A percentile compares a stretch with the other conserved stretches of the same genome.
phyloP scores from a whole-genome alignment of 106 monocot species.

The Phalaenopsis aphrodite region DNA sequence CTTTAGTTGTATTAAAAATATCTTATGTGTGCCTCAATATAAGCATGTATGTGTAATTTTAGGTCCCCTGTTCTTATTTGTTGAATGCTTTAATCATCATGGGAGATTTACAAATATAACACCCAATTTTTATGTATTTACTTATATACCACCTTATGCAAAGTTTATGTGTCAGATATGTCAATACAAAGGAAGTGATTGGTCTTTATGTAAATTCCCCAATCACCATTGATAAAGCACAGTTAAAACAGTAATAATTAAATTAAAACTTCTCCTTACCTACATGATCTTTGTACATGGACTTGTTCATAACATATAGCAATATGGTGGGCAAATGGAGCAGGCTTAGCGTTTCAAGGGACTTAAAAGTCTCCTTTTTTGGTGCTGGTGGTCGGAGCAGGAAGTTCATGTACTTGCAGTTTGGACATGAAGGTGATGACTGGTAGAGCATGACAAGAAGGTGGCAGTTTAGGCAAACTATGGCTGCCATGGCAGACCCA shows the following conservation, averaged over 20 bases:
- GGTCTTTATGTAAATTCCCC: too few relatives aligned
- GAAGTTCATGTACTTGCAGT: constrained; percentile 84
- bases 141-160: too few relatives aligned
- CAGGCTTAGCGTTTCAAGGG: constrained; percentile 77
- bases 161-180: too few relatives aligned
- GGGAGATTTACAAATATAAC: too few relatives aligned
- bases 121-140: too few relatives aligned
- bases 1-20: too few relatives aligned
- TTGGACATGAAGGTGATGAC: constrained; percentile 85
- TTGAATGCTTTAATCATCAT: too few relatives aligned
- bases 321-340: constrained; percentile 35
- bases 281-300: neutral
- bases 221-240: neutral
- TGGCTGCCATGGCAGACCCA: constrained; percentile 45
- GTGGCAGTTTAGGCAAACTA: constrained; percentile 77
- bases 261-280: neutral
- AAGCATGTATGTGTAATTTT: too few relatives aligned
- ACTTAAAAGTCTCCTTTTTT: constrained; percentile 19
- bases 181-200: too few relatives aligned
- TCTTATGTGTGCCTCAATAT: too few relatives aligned
- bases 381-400: constrained; percentile 17
- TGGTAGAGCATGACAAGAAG: constrained; percentile 84
- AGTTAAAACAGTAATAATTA: neutral
- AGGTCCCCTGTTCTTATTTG: too few relatives aligned
- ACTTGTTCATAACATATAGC: neutral